Percentiles rank a stretch among this genome's conserved stretches.
These are phyloP conservation scores for Pleurotus tuoliensis DNA, from an alignment of 768 basidiomycete species.

Conservation along the genomic window DNA sequence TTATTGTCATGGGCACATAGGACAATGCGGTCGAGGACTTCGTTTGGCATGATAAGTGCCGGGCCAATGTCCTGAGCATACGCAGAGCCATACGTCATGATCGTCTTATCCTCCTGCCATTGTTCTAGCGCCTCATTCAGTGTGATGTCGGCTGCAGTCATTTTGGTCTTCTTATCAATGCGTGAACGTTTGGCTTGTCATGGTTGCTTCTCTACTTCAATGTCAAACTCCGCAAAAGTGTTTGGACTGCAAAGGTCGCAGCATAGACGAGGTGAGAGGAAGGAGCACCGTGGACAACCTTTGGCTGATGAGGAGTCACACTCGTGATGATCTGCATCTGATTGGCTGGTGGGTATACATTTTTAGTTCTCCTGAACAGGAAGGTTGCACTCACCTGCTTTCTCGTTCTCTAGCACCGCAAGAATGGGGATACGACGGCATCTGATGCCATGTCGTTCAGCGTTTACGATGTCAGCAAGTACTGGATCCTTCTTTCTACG, in stretches of 20 bases:
- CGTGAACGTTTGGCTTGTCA: neutral
- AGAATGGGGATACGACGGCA: conserved; percentile 13
- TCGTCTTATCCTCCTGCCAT: no score
- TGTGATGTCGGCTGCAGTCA: neutral
- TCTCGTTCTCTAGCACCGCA: conserved; percentile 10
- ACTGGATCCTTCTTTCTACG: conserved; percentile 9
- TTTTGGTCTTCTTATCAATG: neutral
- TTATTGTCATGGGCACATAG: conserved; percentile 19
- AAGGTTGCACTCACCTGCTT: neutral
- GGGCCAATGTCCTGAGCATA: conserved; percentile 10
- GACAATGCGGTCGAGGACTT: conserved; percentile 20
- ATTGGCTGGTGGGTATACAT: no score
- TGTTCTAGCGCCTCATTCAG: conserved; percentile 8
- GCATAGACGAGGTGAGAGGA: neutral
- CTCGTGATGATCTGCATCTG: neutral
- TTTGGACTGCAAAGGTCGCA: neutral
- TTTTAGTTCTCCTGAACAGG: no score
- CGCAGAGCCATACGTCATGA: no score
- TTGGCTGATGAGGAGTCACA: neutral
- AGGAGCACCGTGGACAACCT: neutral
- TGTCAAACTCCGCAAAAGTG: neutral
- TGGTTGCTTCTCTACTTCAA: neutral
- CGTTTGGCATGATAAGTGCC: conserved; percentile 15
- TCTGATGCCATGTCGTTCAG: conserved; percentile 3
- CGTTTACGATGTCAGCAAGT: conserved; percentile 18